Evolutionary conservation across 306 rosid genomes (phyloP).

Genomic region (Cyamopsis tetragonoloba): DNA sequence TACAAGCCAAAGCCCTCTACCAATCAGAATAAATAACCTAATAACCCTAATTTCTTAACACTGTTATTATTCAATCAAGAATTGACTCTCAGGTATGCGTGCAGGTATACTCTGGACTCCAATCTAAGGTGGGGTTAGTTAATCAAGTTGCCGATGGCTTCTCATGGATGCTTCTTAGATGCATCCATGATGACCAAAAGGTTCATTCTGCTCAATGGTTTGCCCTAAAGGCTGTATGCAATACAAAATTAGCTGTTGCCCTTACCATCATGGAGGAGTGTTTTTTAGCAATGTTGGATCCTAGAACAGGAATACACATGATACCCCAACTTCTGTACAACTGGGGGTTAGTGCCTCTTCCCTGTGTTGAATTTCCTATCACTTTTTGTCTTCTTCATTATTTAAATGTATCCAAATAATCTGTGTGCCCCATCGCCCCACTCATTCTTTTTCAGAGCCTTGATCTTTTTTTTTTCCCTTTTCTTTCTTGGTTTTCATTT

Average conservation of each 20-base stretch:
- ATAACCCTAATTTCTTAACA: not conserved
- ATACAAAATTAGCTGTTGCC: slow-evolving; percentile 86
- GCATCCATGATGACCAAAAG: slow-evolving; percentile 88
- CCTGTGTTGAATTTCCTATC: slow-evolving; percentile 10
- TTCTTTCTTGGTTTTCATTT: not conserved
- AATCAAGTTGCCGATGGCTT: slow-evolving; percentile 57
- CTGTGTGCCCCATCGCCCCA: not conserved
- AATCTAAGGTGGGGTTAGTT: slow-evolving; percentile 64
- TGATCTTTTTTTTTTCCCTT: not conserved
- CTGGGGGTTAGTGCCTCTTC: slow-evolving; percentile 73
- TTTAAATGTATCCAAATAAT: not conserved
- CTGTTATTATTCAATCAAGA: slow-evolving; percentile 6
- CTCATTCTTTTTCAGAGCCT: not conserved
- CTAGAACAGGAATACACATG: slow-evolving; percentile 97
- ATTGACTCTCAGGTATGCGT: slow-evolving; percentile 26
- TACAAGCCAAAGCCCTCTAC: not conserved
- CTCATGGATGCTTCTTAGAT: slow-evolving; percentile 82
- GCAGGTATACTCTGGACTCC: slow-evolving; percentile 81
- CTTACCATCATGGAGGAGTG: slow-evolving; percentile 98
- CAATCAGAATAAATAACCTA: not conserved
- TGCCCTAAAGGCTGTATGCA: slow-evolving; percentile 93
- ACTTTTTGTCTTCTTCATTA: not conserved
- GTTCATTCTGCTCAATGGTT: slow-evolving; percentile 80
- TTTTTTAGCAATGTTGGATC: slow-evolving; percentile 91
- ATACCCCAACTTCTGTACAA: slow-evolving; percentile 87